A percentile compares a stretch with the other conserved stretches of the same genome.
Evolutionary conservation across 768 basidiomycete species (phyloP).

Genomic region (Goffeauzyma gilvescens): DNA sequence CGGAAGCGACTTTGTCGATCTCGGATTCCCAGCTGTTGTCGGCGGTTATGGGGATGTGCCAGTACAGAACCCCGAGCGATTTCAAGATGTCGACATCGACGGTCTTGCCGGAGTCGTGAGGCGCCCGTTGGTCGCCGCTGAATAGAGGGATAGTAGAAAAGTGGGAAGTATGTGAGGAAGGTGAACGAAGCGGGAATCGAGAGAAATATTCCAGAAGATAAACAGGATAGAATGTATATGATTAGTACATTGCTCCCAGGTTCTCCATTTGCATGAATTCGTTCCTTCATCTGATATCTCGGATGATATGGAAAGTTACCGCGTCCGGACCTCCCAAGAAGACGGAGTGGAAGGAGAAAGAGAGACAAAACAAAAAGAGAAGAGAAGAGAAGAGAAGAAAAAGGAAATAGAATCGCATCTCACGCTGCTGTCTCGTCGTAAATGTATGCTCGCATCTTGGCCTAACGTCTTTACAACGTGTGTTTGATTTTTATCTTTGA

Average conservation of each 20-base stretch:
- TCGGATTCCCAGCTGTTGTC: conserved; percentile 36
- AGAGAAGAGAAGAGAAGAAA: neutral
- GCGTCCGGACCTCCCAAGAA: no score
- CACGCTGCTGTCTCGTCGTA: conserved; percentile 32
- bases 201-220: no score
- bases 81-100: conserved; percentile 40
- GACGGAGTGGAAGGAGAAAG: no score
- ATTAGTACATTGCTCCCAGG: no score
- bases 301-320: no score
- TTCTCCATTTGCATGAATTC: no score
- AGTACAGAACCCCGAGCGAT: conserved; percentile 47
- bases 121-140: conserved; percentile 60
- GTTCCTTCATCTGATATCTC: no score
- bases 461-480: no score
- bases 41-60: conserved; percentile 45
- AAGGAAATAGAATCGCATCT: conserved; percentile 7
- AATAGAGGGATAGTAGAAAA: neutral
- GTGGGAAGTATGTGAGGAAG: neutral
- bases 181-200: conserved; percentile 1
- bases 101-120: conserved; percentile 45
- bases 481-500: no score
- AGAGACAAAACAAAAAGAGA: no score
- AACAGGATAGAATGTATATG: no score
- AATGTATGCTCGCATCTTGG: conserved; percentile 29
- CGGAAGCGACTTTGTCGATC: conserved; percentile 43